Conservation (phyloP, 768 basidiomycete genomes). For the Leccinum truebloodii region DNA sequence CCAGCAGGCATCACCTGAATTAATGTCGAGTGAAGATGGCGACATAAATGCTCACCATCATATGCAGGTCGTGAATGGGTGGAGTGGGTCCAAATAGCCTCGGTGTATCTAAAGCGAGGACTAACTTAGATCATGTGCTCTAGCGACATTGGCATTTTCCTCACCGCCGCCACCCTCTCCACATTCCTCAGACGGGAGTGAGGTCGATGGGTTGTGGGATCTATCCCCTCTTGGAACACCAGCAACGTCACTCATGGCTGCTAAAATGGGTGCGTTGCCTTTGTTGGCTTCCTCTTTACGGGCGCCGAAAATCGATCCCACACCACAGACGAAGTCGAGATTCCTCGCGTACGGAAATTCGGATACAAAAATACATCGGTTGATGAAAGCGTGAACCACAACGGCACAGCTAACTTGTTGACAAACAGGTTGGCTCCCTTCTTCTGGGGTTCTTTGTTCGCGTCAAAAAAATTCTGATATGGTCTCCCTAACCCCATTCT, state of each 20-base stretch:
- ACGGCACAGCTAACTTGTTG: slow-evolving; percentile 13
- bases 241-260: slow-evolving; percentile 39
- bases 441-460: slow-evolving; percentile 20
- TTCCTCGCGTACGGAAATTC: slow-evolving; percentile 53
- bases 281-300: slow-evolving; percentile 1
- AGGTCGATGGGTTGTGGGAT: slow-evolving; percentile 54
- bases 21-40: slow-evolving; percentile 41
- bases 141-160: slow-evolving; percentile 41
- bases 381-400: slow-evolving; percentile 5
- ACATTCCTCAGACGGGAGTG: slow-evolving; percentile 41
- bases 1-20: slow-evolving; percentile 21
- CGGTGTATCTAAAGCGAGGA: neutral
- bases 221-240: slow-evolving; percentile 49
- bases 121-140: slow-evolving; percentile 9
- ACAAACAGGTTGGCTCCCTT: slow-evolving; percentile 27
- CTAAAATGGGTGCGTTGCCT: slow-evolving; percentile 49
- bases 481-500: slow-evolving; percentile 30
- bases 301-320: slow-evolving; percentile 5
- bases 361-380: slow-evolving; percentile 32
- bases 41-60: slow-evolving; percentile 46
- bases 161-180: slow-evolving; percentile 40
- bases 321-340: slow-evolving; percentile 47
- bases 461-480: slow-evolving; percentile 19
- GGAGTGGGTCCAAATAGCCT: slow-evolving; percentile 47
- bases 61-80: slow-evolving; percentile 63